A percentile compares a stretch with the other conserved stretches of the same genome.
Conservation (phyloP, 495 filamentous ascomycete species). For the Aspergillus conjunctus region DNA sequence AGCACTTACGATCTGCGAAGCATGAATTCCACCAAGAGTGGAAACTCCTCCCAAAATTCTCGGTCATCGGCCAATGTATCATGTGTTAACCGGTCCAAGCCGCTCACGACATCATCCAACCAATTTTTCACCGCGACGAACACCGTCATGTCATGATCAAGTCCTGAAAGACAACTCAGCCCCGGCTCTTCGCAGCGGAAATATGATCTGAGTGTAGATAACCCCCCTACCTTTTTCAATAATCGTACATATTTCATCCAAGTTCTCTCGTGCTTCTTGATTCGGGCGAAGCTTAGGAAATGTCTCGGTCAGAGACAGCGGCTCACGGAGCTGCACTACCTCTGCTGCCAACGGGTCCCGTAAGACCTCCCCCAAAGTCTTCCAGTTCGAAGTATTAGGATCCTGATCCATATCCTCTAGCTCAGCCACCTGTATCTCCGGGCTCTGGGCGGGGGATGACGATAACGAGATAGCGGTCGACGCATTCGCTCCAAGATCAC, state of each 20-base stretch:
- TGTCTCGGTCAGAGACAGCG: conserved; percentile 31
- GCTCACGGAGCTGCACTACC: conserved; percentile 40
- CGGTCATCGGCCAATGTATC: conserved; percentile 38
- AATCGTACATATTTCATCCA: conserved; percentile 37
- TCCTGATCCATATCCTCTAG: conserved; percentile 58
- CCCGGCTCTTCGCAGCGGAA: background rate
- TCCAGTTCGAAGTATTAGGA: conserved; percentile 48
- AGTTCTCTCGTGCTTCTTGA: conserved; percentile 37
- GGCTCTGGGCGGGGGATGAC: conserved; percentile 53
- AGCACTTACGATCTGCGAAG: conserved; percentile 46
- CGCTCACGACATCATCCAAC: conserved; percentile 37
- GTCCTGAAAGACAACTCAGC: conserved; percentile 30
- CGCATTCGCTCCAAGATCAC: conserved; percentile 25
- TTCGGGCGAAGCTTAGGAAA: conserved; percentile 39
- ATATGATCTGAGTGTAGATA: background rate
- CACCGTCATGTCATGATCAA: conserved; percentile 30
- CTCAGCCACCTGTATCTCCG: conserved; percentile 58
- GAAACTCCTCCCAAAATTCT: conserved; percentile 58
- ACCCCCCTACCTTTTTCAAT: conserved; percentile 48
- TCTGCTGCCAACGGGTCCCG: conserved; percentile 34
- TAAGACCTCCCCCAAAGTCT: conserved; percentile 40
- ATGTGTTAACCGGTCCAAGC: conserved; percentile 34
- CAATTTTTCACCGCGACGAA: conserved; percentile 38
- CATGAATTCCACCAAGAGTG: conserved; percentile 44
- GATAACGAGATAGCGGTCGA: conserved; percentile 47